Conservation (phyloP, 768 basidiomycete genomes). For the Tremella mesenterica region DNA sequence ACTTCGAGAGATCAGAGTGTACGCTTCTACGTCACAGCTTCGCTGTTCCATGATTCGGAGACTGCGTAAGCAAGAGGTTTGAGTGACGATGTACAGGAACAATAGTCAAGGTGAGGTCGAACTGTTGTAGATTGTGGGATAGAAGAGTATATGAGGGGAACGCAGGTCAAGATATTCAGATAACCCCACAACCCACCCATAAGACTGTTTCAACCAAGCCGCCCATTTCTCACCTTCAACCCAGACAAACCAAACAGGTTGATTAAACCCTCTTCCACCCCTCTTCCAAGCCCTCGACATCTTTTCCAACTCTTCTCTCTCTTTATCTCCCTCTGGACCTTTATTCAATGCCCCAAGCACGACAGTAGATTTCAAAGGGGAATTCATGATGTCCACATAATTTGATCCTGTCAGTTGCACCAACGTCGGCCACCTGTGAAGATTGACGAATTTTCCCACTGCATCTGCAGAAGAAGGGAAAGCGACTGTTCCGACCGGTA, state of each 20-base stretch:
- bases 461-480: conserved; percentile 32
- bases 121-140: no score
- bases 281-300: conserved; percentile 58
- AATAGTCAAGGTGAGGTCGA: no score
- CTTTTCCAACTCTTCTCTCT: conserved; percentile 51
- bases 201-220: conserved; percentile 87
- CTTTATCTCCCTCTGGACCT: conserved; percentile 41
- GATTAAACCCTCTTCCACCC: conserved; percentile 42
- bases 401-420: conserved; percentile 67
- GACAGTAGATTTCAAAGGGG: conserved; percentile 64
- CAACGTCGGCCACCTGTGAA: conserved; percentile 63
- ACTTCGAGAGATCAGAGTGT: no score
- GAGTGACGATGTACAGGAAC: no score
- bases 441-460: conserved; percentile 55
- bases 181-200: conserved; percentile 49
- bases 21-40: no score
- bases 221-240: conserved; percentile 79
- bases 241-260: conserved; percentile 69
- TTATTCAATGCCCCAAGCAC: conserved; percentile 53
- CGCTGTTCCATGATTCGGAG: no score
- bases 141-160: no score
- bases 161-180: neutral
- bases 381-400: conserved; percentile 80
- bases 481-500: conserved; percentile 46
- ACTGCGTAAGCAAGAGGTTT: no score